These are phyloP conservation scores for Symbiodinium natans DNA, from an alignment of 73 alveolate species.

Conservation along the genomic window DNA sequence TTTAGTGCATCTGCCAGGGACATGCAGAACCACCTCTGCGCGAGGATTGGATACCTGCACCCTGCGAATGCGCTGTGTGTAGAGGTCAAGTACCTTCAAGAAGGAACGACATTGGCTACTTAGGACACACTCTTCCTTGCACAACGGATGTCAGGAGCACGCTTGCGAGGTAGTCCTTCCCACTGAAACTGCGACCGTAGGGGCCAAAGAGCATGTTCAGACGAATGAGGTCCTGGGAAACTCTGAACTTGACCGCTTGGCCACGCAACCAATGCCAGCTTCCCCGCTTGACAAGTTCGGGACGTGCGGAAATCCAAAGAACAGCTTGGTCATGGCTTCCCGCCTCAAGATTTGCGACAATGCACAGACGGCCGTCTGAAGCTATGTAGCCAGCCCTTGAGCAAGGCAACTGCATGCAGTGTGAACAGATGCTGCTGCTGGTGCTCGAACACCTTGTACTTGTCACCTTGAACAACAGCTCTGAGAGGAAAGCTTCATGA, in stretches of 20 bases:
- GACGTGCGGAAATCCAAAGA: conserved; percentile 80
- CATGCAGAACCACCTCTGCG: neutral
- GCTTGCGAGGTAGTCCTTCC: conserved; percentile 74
- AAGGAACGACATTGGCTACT: too few species aligned
- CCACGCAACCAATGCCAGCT: neutral
- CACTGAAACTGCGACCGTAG: conserved; percentile 65
- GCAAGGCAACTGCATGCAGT: too few species aligned
- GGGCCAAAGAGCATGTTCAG: conserved; percentile 92
- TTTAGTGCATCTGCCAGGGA: too few species aligned
- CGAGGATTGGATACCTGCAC: conserved; percentile 61
- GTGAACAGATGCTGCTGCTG: too few species aligned
- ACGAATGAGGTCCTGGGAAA: conserved; percentile 49
- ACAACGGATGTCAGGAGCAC: conserved; percentile 20
- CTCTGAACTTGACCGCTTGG: neutral
- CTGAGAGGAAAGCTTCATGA: conserved; percentile 20
- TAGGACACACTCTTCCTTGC: neutral
- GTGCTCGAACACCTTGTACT: neutral
- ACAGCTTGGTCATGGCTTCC: conserved; percentile 56
- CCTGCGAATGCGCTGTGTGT: conserved; percentile 72
- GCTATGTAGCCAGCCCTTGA: too few species aligned
- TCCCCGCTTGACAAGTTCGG: neutral
- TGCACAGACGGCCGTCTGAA: too few species aligned
- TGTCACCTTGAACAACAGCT: neutral
- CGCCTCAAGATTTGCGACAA: conserved; percentile 16
- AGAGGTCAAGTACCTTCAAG: conserved; percentile 66